phyloP scores from a whole-genome alignment of 345 rosid genomes.

The Microthlaspi erraticum region DNA sequence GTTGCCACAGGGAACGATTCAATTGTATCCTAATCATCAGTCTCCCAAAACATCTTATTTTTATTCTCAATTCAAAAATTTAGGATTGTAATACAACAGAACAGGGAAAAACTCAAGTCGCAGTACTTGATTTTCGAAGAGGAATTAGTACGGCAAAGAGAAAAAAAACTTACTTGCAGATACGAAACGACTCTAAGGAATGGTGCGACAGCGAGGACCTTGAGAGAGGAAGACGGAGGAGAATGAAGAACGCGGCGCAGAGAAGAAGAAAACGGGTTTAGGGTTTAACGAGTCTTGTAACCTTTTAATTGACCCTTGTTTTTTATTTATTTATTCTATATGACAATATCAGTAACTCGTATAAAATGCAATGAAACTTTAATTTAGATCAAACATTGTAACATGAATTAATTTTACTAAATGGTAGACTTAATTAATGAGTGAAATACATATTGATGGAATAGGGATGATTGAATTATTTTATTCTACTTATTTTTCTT shows the following conservation, averaged over 20 bases:
- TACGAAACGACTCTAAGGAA: constrained; percentile 2
- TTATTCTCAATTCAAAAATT: constrained; percentile 1
- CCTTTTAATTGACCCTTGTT: neutral
- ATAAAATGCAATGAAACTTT: no score
- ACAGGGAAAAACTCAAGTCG: neutral
- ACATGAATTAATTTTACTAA: no score
- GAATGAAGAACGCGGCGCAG: constrained; percentile 13
- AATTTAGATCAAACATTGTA: no score
- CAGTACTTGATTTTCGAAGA: neutral
- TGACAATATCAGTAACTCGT: no score
- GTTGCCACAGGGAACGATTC: neutral
- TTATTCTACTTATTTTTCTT: no score
- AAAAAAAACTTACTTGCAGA: constrained; percentile 9
- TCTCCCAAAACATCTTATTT: neutral
- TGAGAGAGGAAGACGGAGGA: constrained; percentile 1
- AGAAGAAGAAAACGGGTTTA: neutral
- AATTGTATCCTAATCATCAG: neutral
- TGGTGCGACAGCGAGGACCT: neutral
- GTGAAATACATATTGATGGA: no score
- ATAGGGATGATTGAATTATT: no score
- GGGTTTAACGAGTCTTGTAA: constrained; percentile 23
- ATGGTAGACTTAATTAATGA: no score
- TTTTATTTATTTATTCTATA: no score
- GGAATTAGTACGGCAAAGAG: neutral
- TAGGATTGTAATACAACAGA: neutral